Conservation (phyloP, 768 basidiomycete genomes). For the Phanerodontia chrysosporium region DNA sequence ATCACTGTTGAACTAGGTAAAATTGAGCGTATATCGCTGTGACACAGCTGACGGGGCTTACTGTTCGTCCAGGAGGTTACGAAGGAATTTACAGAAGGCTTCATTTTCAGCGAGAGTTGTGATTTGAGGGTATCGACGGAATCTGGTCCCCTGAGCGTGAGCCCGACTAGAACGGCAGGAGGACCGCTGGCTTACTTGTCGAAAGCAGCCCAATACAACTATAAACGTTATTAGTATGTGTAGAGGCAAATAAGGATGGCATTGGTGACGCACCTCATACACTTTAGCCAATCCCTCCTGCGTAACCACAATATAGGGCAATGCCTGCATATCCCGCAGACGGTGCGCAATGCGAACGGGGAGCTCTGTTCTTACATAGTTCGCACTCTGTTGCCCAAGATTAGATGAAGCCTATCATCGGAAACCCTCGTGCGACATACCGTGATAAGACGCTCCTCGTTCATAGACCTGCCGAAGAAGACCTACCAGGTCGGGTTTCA, state of each 20-base stretch:
- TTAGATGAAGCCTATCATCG: not conserved
- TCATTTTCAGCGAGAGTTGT: conserved; percentile 71
- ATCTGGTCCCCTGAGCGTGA: conserved; percentile 14
- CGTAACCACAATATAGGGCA: conserved; percentile 85
- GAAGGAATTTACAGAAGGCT: conserved; percentile 71
- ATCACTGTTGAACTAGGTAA: conserved; percentile 66
- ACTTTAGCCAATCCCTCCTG: conserved; percentile 81
- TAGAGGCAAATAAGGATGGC: not conserved
- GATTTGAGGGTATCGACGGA: conserved; percentile 67
- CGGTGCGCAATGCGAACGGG: conserved; percentile 87
- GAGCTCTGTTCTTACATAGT: conserved; percentile 86
- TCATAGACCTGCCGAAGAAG: conserved; percentile 83
- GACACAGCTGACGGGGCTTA: conserved; percentile 30
- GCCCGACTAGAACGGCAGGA: not conserved
- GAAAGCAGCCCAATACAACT: conserved; percentile 87
- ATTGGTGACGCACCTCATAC: conserved; percentile 62
- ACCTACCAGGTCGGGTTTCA: conserved; percentile 41
- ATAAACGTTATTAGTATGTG: not conserved
- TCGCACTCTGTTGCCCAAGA: conserved; percentile 58
- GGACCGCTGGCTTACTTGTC: conserved; percentile 52
- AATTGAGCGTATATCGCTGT: not conserved
- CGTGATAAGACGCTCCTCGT: conserved; percentile 72
- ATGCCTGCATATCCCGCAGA: conserved; percentile 77
- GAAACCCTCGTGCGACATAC: conserved; percentile 30
- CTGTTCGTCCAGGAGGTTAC: conserved; percentile 69